phyloP scores from a whole-genome alignment of 768 basidiomycete genomes.

The Scleroderma bovista region DNA sequence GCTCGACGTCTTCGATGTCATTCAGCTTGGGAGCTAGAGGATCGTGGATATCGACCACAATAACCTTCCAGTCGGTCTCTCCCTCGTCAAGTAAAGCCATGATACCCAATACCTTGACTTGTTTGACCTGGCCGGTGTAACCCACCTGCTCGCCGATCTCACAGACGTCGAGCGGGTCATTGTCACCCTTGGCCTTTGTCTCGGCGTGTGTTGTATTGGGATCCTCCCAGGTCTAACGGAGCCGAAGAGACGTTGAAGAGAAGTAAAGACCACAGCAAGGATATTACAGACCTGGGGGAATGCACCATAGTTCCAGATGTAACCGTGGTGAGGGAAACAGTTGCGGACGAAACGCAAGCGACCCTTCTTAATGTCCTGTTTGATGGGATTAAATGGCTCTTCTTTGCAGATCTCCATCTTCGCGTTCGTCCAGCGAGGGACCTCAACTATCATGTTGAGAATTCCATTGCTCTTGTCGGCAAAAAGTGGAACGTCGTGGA shows the following conservation, averaged over 20 bases:
- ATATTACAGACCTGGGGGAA: constrained; percentile 79
- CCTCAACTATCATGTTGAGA: constrained; percentile 98
- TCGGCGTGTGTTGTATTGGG: constrained; percentile 81
- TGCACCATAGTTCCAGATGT: constrained; percentile 99
- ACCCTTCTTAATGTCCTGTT: constrained; percentile 97
- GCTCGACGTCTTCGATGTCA: constrained; percentile 98
- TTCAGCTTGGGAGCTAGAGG: constrained; percentile 95
- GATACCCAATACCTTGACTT: constrained; percentile 99
- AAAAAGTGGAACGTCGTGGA: constrained; percentile 98
- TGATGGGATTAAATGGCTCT: constrained; percentile 99
- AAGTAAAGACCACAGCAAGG: not conserved
- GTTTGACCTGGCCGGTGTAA: constrained; percentile 95
- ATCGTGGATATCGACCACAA: constrained; percentile 94
- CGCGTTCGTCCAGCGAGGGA: constrained; percentile 99
- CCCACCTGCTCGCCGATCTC: constrained; percentile 99
- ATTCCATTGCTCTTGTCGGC: constrained; percentile 92
- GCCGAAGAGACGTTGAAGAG: not conserved
- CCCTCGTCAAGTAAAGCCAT: constrained; percentile 99
- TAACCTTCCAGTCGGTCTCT: constrained; percentile 99
- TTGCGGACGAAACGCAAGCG: constrained; percentile 96
- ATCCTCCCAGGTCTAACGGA: constrained; percentile 92
- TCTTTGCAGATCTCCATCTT: constrained; percentile 99
- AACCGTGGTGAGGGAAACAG: constrained; percentile 99
- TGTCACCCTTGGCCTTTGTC: constrained; percentile 98
- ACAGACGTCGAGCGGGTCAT: constrained; percentile 99